A percentile compares a stretch with the other conserved stretches of the same genome.
These are phyloP conservation scores for Trichoderma sp. DNA, from an alignment of 2,329 filamentous ascomycete genomes.

Conservation along the genomic window DNA sequence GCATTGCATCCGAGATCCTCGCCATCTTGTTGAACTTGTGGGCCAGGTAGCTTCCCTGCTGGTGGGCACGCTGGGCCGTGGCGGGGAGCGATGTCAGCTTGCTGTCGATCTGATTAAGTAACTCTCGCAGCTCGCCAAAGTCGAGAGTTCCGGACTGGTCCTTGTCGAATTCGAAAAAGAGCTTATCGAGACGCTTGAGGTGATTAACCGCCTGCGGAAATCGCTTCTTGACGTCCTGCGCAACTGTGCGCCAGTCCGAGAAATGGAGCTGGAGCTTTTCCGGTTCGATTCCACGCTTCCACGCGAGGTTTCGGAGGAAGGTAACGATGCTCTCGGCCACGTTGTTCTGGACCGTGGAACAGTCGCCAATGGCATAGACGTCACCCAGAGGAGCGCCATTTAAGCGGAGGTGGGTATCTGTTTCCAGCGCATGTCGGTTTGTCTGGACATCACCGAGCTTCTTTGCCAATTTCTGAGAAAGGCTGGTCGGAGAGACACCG, in stretches of 20 bases:
- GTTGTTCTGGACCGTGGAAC: slow-evolving; percentile 96
- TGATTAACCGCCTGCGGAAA: slow-evolving; percentile 91
- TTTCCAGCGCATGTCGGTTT: slow-evolving; percentile 90
- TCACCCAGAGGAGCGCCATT: slow-evolving; percentile 88
- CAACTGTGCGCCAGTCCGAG: slow-evolving; percentile 83
- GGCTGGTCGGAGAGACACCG: slow-evolving; percentile 82
- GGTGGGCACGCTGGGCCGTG: slow-evolving; percentile 93
- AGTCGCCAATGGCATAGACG: slow-evolving; percentile 96
- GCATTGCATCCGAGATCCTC: slow-evolving; percentile 71
- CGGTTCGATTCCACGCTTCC: slow-evolving; percentile 88
- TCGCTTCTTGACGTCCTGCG: slow-evolving; percentile 77
- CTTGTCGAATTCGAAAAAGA: slow-evolving; percentile 90
- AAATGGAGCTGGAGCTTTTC: slow-evolving; percentile 86
- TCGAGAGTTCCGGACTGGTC: slow-evolving; percentile 92
- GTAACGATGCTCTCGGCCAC: slow-evolving; percentile 86
- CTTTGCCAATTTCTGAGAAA: slow-evolving; percentile 74
- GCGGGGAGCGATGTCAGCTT: slow-evolving; percentile 94
- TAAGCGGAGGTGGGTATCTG: slow-evolving; percentile 87
- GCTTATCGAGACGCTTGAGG: slow-evolving; percentile 82
- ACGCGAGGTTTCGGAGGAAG: slow-evolving; percentile 86
- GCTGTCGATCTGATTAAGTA: slow-evolving; percentile 88
- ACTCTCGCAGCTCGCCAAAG: slow-evolving; percentile 85
- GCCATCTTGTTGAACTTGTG: slow-evolving; percentile 93
- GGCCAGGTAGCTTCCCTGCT: slow-evolving; percentile 91
- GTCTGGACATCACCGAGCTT: slow-evolving; percentile 76